Evolutionary conservation across 2,329 filamentous ascomycete species (phyloP).

Genomic region (Hansfordia pulvinata): DNA sequence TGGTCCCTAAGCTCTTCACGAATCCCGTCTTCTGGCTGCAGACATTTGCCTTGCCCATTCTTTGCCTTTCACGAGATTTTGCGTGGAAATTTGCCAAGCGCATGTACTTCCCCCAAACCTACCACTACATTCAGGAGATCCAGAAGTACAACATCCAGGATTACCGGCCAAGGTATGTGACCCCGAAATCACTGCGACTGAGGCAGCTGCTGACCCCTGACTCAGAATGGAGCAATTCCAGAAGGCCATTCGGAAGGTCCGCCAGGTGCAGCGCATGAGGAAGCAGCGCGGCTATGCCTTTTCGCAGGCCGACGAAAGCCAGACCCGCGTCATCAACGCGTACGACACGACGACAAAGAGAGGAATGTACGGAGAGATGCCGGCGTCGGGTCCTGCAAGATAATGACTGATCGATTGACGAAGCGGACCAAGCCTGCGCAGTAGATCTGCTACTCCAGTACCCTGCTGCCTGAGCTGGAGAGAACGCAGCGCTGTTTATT

Average conservation of each 20-base stretch:
- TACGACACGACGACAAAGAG: conserved; percentile 92
- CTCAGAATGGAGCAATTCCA: conserved; percentile 97
- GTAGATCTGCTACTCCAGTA: too few species aligned
- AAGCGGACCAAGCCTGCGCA: too few species aligned
- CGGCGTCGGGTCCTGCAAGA: conserved; percentile 22
- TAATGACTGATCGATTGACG: too few species aligned
- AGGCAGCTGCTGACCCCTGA: conserved; percentile 3
- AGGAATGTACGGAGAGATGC: conserved; percentile 93
- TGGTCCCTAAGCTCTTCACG: conserved; percentile 67
- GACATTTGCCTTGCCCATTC: conserved; percentile 60
- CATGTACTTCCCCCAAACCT: conserved; percentile 92
- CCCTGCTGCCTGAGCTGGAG: too few species aligned
- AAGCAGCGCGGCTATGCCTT: conserved; percentile 98
- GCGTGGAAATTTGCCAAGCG: conserved; percentile 95
- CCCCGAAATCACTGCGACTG: conserved; percentile 3
- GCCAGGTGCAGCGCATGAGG: conserved; percentile 96
- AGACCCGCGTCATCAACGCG: conserved; percentile 87
- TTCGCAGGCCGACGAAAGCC: conserved; percentile 91
- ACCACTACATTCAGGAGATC: conserved; percentile 98
- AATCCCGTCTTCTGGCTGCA: conserved; percentile 88
- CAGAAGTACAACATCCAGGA: conserved; percentile 99
- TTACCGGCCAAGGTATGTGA: conserved; percentile 74
- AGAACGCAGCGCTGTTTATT: too few species aligned
- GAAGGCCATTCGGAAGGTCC: conserved; percentile 95
- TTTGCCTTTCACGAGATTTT: conserved; percentile 81